phyloP scores from a whole-genome alignment of 2,329 filamentous ascomycete species.

The Talaromyces albobiverticillius region DNA sequence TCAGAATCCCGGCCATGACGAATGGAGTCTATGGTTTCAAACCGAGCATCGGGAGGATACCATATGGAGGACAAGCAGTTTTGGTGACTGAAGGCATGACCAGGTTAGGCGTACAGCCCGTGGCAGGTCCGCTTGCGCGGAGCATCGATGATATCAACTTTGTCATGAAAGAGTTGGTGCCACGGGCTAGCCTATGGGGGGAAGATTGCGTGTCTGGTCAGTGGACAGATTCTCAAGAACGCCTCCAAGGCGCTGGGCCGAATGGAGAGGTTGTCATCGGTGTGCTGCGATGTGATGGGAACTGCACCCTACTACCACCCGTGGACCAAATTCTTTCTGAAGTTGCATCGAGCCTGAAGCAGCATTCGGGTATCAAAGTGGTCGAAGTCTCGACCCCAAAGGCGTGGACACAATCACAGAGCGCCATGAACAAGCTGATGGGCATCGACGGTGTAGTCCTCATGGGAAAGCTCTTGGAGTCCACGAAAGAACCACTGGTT shows the following conservation, averaged over 20 bases:
- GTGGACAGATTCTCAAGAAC: slow-evolving; percentile 28
- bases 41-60: slow-evolving; percentile 41
- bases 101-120: background rate
- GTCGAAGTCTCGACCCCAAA: slow-evolving; percentile 57
- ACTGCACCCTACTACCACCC: slow-evolving; percentile 37
- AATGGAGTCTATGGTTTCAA: slow-evolving; percentile 46
- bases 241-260: slow-evolving; percentile 9
- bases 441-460: slow-evolving; percentile 55
- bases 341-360: slow-evolving; percentile 31
- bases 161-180: slow-evolving; percentile 37
- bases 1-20: slow-evolving; percentile 24
- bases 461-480: slow-evolving; percentile 57
- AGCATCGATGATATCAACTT: slow-evolving; percentile 18
- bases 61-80: slow-evolving; percentile 46
- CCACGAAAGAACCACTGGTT: slow-evolving; percentile 55
- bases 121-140: slow-evolving; percentile 21
- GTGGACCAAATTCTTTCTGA: slow-evolving; percentile 40
- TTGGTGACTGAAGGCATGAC: slow-evolving; percentile 35
- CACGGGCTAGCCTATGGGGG: slow-evolving; percentile 49
- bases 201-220: slow-evolving; percentile 33
- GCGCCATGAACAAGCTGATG: slow-evolving; percentile 57
- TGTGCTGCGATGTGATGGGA: slow-evolving; percentile 40
- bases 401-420: slow-evolving; percentile 55
- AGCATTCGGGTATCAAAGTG: slow-evolving; percentile 48
- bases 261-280: slow-evolving; percentile 36